Evolutionary conservation across 345 rosid genomes (phyloP), one percentile per base, ranked within the genome.

Genomic region (Theobroma cacao): DNA sequence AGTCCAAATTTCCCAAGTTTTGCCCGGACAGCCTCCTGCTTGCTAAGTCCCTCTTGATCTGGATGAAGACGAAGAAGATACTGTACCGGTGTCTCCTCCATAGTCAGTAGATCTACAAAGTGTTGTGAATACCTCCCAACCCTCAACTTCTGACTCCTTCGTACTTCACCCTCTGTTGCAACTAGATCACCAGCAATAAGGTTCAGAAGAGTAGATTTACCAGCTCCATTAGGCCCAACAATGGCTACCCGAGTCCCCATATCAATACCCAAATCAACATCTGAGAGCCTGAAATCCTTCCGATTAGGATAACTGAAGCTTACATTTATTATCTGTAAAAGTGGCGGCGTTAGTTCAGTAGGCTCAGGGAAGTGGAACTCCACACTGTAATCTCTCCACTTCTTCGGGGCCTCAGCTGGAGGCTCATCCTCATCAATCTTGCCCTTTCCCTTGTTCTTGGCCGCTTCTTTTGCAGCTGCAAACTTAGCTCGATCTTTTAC

Each of bases 331-430:
- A 94, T 88, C 87, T 96, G 99, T 82, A 96, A 76, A 36, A 96
- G 90, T 22, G 99, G 98, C 2, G 97, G 98, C 38, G 98, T 92
- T 63, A 96, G 89, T 88, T 96, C 98, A 4, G 97, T 94, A 31
- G 98, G 97, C 79, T 96, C 98, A 13, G 98, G 98, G 77, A 96
- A 94, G 89, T 94, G 99, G 75, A 96, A 96, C 87, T 84, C 97
- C 45, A 96, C 98, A 47, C 84, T 92, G 78, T 96, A 92, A 79
- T 96, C 99, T 83, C 87, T 93, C 99, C 99, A 96, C 66, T 89
- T 92, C 84, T 82, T 88, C 5, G 98, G 98, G 33, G 94, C 98
- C 79, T 92, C 98, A n/a, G 80, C 80, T 63, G 76, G 24, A 41
- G 87, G 80, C 18, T 93, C 98, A 70, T 95, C 98, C 64, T 93